Base-by-base conservation (phyloP, 805 yeast genomes). In the Naumovozyma castellii region DNA sequence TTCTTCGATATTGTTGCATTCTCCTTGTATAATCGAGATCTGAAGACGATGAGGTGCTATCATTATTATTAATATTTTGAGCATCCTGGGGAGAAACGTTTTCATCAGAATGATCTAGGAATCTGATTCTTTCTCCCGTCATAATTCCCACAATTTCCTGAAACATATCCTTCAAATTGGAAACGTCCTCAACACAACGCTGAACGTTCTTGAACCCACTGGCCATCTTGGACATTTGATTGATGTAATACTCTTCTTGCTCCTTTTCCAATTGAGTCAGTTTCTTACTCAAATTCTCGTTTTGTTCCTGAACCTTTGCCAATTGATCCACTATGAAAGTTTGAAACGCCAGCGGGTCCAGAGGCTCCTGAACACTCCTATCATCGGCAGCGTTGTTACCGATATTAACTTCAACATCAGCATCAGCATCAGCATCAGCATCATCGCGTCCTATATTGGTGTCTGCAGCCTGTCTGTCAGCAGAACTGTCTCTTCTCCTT, bases 71-170 rank as follows among this genome's bases (percentile, higher is more conserved):
- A 6, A 22, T 22, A 22, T 10, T 6, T 6, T 22, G 9, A 6
- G 10, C 27, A 22, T 22, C 27, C 27, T 22, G 9, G 6, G 6
- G 27, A 22, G 27, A 22, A 22, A 50, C 43, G 41, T 43, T 53
- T 30, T 53, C 55, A 28, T 41, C 37, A 3, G 52, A 39, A 32
- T 50, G 56, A 35, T 52, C 55, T 18, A 49, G 25, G 22, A 48
- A 48, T 29, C 50, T 41, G 27, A 51, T 41, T 25, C 58, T 38
- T 32, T 52, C 50, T 2, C 56, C 58, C 6, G 50, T 49, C 50
- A 55, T 49, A 6, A 53, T 47, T 3, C 56, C 57, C 10, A 53
- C 51, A 6, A 55, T 41, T 34, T 53, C 58, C 33, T 52, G 50
- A 39, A 55, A 55, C 6, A 51, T 42, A 19, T 46, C 50, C 25